These are phyloP conservation scores for Aureobasidium uvarum DNA, from an alignment of 2,329 filamentous ascomycete genomes.

Conservation along the genomic window DNA sequence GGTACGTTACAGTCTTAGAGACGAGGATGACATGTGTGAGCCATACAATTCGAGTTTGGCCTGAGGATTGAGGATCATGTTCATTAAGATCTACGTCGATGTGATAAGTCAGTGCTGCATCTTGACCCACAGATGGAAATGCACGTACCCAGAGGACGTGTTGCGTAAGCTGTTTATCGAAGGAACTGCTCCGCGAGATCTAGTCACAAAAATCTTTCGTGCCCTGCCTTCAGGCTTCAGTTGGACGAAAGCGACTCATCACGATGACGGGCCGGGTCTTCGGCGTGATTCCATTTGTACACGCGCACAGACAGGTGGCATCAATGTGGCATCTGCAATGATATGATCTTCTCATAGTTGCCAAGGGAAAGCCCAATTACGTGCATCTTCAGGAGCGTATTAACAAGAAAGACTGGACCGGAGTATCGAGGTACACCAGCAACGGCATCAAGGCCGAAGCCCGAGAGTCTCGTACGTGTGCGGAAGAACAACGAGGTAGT, in stretches of 20 bases:
- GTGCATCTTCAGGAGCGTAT: too few relatives aligned
- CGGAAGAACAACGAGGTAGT: too few relatives aligned
- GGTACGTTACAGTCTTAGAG: background rate
- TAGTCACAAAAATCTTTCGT: background rate
- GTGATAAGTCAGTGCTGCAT: background rate
- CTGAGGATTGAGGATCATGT: background rate
- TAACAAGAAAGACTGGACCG: too few relatives aligned
- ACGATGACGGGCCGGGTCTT: background rate
- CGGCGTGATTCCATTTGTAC: too few relatives aligned
- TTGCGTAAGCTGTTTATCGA: background rate
- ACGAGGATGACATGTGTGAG: background rate
- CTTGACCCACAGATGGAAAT: background rate
- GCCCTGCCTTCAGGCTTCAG: background rate
- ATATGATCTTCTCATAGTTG: too few relatives aligned
- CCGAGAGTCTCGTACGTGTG: too few relatives aligned
- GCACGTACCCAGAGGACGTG: background rate
- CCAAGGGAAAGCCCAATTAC: too few relatives aligned
- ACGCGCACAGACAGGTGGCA: too few relatives aligned
- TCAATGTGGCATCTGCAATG: too few relatives aligned
- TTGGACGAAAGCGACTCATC: background rate
- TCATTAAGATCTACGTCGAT: constrained; percentile 1
- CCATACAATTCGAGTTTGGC: background rate
- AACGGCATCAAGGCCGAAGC: too few relatives aligned
- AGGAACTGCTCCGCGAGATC: background rate
- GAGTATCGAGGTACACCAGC: too few relatives aligned